Base-by-base conservation (phyloP, 2,329 filamentous ascomycete species). In the Gnomoniopsis sp. region DNA sequence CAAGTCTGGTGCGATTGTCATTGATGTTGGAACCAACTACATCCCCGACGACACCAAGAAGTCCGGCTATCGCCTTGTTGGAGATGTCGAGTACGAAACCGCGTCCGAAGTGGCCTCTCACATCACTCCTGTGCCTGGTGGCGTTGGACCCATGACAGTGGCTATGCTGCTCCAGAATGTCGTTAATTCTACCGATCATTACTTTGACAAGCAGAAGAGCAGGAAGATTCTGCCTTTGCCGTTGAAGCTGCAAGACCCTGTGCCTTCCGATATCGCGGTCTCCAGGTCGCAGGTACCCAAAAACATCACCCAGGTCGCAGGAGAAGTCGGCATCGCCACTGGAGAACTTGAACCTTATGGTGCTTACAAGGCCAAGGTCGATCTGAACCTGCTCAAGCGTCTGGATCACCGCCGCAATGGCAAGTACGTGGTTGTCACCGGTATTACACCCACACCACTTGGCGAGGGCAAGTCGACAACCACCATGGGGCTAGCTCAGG, bases 391-490 rank as follows among this genome's bases (percentile, higher is more conserved):
- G 53, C 78, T 98, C 58, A 88, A 93, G 72, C 87, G 95, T 62
- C 83, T 99, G 7, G 85, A 88, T 57, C 93, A 99, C 73, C 90
- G 95, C 64, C 85, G 84, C 63, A 88, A 99, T 70, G 95, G 95
- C 57, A 88, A 89, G 62, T 99, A 98, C 71, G 85, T 99, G 64
- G 85, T 98, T 38, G 90, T 99, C 21, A 93, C 92, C 57, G 95
- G 95, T 64, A 98, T 99, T 65, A 99, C 95, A 0, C 95, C 95
- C 1, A 99, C 95, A 8, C 95, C 95, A 23, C 84, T 99, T 7
- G 95, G 95, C 17, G 95, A 99, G 79, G 95, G 95, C 67, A 99
- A 99, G 78, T 98, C 95, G 12, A 99, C 95, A 1, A 99, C 95
- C 1, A 99, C 95, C 8, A 90, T 99, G 81, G 95, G 95, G 71